phyloP scores from a whole-genome alignment of 2,329 filamentous ascomycete genomes.

The Metarhizium guizhouense region DNA sequence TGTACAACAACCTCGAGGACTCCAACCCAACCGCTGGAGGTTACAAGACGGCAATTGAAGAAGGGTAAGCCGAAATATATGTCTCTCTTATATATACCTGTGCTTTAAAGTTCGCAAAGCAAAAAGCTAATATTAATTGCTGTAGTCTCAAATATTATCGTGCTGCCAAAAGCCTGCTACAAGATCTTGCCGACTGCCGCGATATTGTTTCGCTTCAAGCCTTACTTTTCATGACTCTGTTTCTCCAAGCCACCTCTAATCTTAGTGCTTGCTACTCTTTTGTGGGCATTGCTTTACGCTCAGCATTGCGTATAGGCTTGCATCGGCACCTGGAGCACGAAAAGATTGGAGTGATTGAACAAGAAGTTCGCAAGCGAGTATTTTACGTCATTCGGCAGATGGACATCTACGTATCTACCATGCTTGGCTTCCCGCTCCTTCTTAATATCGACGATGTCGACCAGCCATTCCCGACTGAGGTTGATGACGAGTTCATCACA shows the following conservation, averaged over 20 bases:
- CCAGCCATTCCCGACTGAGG: constrained; percentile 53
- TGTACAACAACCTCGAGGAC: constrained; percentile 55
- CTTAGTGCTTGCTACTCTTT: constrained; percentile 74
- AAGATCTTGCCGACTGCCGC: constrained; percentile 59
- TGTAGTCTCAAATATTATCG: constrained; percentile 66
- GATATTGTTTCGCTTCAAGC: constrained; percentile 68
- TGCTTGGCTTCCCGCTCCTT: constrained; percentile 57
- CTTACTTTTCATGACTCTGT: constrained; percentile 71
- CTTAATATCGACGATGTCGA: constrained; percentile 58
- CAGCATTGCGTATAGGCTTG: constrained; percentile 67
- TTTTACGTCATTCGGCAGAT: constrained; percentile 63
- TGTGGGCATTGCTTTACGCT: constrained; percentile 67
- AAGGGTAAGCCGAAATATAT: constrained; percentile 38
- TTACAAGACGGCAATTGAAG: constrained; percentile 43
- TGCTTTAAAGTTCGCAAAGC: constrained; percentile 13
- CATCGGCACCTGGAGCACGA: constrained; percentile 63
- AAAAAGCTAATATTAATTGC: constrained; percentile 1
- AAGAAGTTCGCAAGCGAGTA: constrained; percentile 53
- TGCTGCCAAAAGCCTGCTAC: constrained; percentile 54
- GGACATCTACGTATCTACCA: constrained; percentile 60
- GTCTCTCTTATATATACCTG: background rate
- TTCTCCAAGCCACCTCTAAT: constrained; percentile 71
- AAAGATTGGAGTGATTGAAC: constrained; percentile 52
- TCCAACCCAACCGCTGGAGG: constrained; percentile 35
- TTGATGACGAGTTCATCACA: constrained; percentile 61